Evolutionary conservation across 1,284 basidiomycete species (phyloP), one percentile per base, ranked within the genome.

Genomic region (Heliocybe sulcata): DNA sequence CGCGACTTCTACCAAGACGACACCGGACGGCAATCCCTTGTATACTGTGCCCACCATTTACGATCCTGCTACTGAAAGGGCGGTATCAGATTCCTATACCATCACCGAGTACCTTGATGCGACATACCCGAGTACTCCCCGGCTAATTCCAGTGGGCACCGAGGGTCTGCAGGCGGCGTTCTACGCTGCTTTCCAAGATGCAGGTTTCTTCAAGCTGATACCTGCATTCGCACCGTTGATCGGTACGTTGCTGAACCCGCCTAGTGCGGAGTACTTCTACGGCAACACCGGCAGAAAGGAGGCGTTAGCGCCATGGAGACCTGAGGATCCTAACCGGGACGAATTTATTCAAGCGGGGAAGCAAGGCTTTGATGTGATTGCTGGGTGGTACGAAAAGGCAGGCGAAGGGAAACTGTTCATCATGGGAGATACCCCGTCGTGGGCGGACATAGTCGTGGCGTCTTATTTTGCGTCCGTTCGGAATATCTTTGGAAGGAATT

Each of bases 221-320:
- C n/a, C n/a, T n/a, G n/a, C n/a, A n/a, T n/a, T n/a, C n/a, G n/a
- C n/a, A n/a, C n/a, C n/a, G n/a, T n/a, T n/a, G n/a, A n/a, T n/a
- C n/a, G n/a, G n/a, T n/a, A n/a, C n/a, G n/a, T n/a, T n/a, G n/a
- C n/a, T 75, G 54, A 71, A 64, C 54, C 64, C 67, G 20, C 57
- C 49, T 19, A 72, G 71, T 59, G 58, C 61, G 56, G 67, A 59
- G 47, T 77, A 75, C 60, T 77, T n/a, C n/a, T n/a, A n/a, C n/a
- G n/a, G n/a, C n/a, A n/a, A n/a, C n/a, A n/a, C n/a, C n/a, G n/a
- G n/a, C n/a, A n/a, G n/a, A n/a, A n/a, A n/a, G n/a, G n/a, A n/a
- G n/a, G n/a, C n/a, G n/a, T n/a, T n/a, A n/a, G n/a, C n/a, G n/a
- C n/a, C n/a, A n/a, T n/a, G n/a, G n/a, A n/a, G n/a, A n/a, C n/a